Percentiles rank a stretch among this genome's conserved stretches.
phyloP scores from a whole-genome alignment of 164 flowering plant species.

The Sextonia rubra region DNA sequence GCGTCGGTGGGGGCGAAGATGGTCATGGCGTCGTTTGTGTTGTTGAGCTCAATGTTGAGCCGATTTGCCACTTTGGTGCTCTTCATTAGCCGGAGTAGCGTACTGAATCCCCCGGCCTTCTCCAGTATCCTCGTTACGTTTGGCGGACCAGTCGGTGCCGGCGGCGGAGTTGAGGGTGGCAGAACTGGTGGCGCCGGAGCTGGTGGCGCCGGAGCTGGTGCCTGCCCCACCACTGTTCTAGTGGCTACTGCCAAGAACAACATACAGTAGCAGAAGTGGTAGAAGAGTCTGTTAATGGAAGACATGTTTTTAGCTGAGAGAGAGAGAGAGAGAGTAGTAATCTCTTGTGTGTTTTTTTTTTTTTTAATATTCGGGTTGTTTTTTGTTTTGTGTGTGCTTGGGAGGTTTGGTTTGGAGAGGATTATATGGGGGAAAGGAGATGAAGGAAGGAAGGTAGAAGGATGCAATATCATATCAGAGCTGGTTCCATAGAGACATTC shows the following conservation, averaged over 20 bases:
- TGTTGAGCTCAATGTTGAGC: constrained; percentile 63
- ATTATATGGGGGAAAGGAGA: not conserved
- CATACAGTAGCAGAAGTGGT: too few species aligned
- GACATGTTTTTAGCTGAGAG: not conserved
- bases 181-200: constrained; percentile 18
- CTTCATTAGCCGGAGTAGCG: constrained; percentile 33
- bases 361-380: not conserved
- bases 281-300: too few species aligned
- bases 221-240: not conserved
- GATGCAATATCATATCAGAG: not conserved
- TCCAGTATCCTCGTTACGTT: constrained; percentile 27
- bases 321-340: not conserved
- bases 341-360: not conserved
- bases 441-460: not conserved
- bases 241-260: not conserved
- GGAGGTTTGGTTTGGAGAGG: not conserved
- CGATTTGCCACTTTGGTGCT: constrained; percentile 42
- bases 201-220: constrained; percentile 31
- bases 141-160: constrained; percentile 29
- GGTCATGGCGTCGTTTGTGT: constrained; percentile 61
- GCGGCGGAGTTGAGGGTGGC: constrained; percentile 21
- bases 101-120: constrained; percentile 27
- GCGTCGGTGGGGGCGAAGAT: constrained; percentile 71
- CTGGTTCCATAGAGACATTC: too few species aligned
- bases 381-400: not conserved